Base-by-base conservation (phyloP, 129 eudicot species). In the Arctium lappa region DNA sequence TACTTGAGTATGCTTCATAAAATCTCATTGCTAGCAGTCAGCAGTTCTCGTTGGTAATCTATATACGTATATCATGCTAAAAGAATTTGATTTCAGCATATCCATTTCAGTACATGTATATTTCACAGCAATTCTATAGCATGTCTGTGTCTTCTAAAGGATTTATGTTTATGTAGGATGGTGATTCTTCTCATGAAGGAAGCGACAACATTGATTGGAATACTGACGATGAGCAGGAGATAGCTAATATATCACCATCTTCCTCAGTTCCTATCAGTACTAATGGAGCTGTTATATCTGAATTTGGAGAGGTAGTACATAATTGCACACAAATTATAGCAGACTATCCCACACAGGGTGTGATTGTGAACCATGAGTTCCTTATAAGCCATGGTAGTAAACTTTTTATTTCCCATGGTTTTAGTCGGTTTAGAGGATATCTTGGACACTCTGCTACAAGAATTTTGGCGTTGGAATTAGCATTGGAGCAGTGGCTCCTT, bases 271-370 rank as follows among this genome's bases (percentile, higher is more conserved):
- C 81, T 33, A 32, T 22, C 32, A 82, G 62, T 68, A 82, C 76
- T 32, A 82, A 69, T 68, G 76, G 18, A 65, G 30, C 56, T 6
- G 32, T n/a, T 46, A 8, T 6, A 22, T 68, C 46, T 38, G 85
- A 82, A 68, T 48, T n/a, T 1, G 72, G 76, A 69, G 76, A 82
- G 85, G 85, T 82, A 82, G 18, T 82, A 75, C 38, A 75, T 60
- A 81, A 11, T 38, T 73, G 40, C 22, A 33, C 81, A 44, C 75
- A 65, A 39, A 66, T 75, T n/a, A 27, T 32, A 10, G 27, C 39
- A 18, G 7, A 15, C 2, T 48, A 48, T 18, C 65, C 73, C 74
- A 8, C 73, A 73, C 31, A 0, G 32, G 69, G 50, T 50, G 16
- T 60, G 29, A 60, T 66, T 66, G 34, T 66, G 71, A 22, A 27